phyloP scores from a whole-genome alignment of 345 rosid genomes.

The Hibiscus trionum region DNA sequence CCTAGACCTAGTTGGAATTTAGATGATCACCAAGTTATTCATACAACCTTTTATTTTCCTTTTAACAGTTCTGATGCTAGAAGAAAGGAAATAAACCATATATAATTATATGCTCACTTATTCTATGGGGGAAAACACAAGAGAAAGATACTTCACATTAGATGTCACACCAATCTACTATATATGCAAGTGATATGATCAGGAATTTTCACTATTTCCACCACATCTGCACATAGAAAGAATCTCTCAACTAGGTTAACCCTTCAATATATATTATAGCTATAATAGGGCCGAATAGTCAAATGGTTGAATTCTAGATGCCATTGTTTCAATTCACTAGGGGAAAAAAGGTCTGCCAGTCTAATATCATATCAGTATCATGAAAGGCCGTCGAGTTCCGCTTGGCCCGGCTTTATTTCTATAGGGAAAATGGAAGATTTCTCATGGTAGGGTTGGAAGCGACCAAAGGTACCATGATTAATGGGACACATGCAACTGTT shows the following conservation, averaged over 20 bases:
- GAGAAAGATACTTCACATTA: too few relatives aligned
- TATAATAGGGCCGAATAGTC: background rate
- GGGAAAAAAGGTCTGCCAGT: background rate
- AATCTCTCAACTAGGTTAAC: background rate
- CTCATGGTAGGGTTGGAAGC: slow-evolving; percentile 17
- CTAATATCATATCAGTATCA: background rate
- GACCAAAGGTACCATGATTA: slow-evolving; percentile 9
- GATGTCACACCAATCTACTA: background rate
- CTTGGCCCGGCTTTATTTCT: slow-evolving; percentile 19
- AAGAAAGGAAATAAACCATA: too few relatives aligned
- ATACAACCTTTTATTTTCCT: too few relatives aligned
- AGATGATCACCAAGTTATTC: background rate
- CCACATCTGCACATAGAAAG: background rate
- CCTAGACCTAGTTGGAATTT: background rate
- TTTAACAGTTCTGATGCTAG: too few relatives aligned
- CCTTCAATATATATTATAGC: background rate
- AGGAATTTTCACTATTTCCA: background rate
- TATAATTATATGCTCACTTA: too few relatives aligned
- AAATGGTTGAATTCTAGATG: background rate
- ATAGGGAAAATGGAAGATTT: background rate
- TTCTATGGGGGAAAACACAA: too few relatives aligned
- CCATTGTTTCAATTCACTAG: background rate
- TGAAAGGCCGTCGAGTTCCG: slow-evolving; percentile 15
- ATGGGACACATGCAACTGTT: slow-evolving; percentile 6
- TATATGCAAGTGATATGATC: background rate